Base-by-base conservation (phyloP, 768 basidiomycete genomes). In the Clitopilus hobsonii region DNA sequence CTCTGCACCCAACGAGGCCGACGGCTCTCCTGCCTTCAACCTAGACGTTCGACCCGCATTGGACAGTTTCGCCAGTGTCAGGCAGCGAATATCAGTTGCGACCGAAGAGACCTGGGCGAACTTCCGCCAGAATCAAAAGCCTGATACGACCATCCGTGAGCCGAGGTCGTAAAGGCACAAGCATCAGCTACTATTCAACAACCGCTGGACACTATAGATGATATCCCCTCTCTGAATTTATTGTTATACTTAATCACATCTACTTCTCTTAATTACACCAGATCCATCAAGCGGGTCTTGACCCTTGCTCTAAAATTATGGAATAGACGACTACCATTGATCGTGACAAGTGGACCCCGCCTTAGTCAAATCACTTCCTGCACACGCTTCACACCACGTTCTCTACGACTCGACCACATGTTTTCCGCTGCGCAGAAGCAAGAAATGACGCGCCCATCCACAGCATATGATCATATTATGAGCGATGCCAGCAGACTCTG, bases 31-130 rank as follows among this genome's bases (percentile, higher is more conserved):
- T 16, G 94, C 95, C 5, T 98, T 98, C 71, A 88, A 88, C 6
- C 79, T 99, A 24, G 97, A 99, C 67, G 96, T 98, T 8, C 85
- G 96, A 14, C 96, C 97, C 0, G 97, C 97, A 0, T 71, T 99
- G 52, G 97, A 98, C 71, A 89, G 79, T 63, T 75, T 93, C 27
- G 80, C 79, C 20, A 92, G 91, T 63, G 62, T 94, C 52, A 85
- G 82, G 65, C 81, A 89, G 63, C 77, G 94, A 45, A 81, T 96
- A 51, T 67, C 75, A 0, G 84, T 80, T 22, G 86, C 88, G 0
- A 83, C 88, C 20, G 79, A 84, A 60, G 86, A 89, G 18, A 78
- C 76, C 7, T 91, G 90, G 90, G 66, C 76, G 0, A 65, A 53
- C 32, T 67, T 78, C 41, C 71, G 76, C 10, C 70, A 77, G 47